Evolutionary conservation across 106 monocot species (phyloP), one percentile per base, ranked within the genome.

Genomic region (Gastrodia elata): DNA sequence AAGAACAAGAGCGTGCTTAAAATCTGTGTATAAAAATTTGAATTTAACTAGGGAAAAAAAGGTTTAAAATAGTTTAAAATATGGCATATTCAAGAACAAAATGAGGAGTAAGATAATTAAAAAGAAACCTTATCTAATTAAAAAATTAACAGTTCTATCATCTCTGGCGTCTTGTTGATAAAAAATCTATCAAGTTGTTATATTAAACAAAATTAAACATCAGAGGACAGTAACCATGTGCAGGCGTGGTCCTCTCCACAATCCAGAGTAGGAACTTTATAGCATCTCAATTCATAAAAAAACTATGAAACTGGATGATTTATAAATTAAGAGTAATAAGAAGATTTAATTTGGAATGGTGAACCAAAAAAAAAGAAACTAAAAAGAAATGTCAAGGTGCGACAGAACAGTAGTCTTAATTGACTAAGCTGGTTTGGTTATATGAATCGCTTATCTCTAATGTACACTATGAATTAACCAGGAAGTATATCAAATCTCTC

Each of bases 1-100:
- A 7, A 97, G 84, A 76, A 86, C 92, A 42, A 88, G 71, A 30
- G 97, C 97, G 68, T 90, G 86, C 72, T 77, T 90, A 80, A 93
- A 93, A 90, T 97, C 97, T 97, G 84, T 38, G 74, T 14, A 18
- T 30, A 2, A 64, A n/a, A n/a, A n/a, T n/a, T n/a, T n/a, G n/a
- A n/a, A n/a, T n/a, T n/a, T n/a, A n/a, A n/a, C n/a, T n/a, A 8
- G 30, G 6, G 32, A 64, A 10, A 38, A 14, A 38, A 61, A 13
- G 32, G 32, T 61, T 61, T 32, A 27, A 61, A 61, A 5, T 32
- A 61, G 24, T 58, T 26, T 6, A 22, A 25, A 27, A 58, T 26
- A 58, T 58, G 18, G 9, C 8, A 58, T 8, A 28, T 8, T 61
- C 32, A 11, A 13, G 3, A 22, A n/a, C 2, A n/a, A n/a, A 52